These are phyloP conservation scores for Cutaneotrichosporon sp. DNA, from an alignment of 1,284 basidiomycete species.

Conservation along the genomic window DNA sequence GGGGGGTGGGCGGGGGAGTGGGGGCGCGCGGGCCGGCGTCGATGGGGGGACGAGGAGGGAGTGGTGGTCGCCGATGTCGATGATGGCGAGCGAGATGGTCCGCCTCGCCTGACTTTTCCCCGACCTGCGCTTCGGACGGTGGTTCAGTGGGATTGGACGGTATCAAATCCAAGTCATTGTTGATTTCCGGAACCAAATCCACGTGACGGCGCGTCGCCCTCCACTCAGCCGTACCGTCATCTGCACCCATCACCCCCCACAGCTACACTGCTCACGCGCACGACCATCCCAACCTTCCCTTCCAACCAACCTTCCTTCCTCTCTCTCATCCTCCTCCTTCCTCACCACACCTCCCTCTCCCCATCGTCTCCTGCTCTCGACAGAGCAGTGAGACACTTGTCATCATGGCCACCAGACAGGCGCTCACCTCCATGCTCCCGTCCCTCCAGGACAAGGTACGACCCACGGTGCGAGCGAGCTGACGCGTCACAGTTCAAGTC, in stretches of 20 bases:
- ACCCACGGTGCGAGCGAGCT: neutral
- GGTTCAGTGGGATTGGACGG: neutral
- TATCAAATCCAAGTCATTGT: constrained; percentile 5
- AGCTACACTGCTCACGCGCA: neutral
- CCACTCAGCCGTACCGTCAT: neutral
- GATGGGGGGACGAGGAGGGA: neutral
- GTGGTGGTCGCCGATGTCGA: neutral
- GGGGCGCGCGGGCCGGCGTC: too few species aligned
- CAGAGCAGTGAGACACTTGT: neutral
- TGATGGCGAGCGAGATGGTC: neutral
- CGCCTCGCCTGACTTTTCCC: constrained; percentile 7
- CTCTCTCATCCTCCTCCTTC: constrained; percentile 5
- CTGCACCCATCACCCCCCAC: neutral
- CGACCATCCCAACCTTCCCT: neutral
- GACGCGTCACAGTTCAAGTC: constrained; percentile 39
- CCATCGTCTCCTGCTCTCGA: neutral
- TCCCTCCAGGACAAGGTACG: constrained; percentile 26
- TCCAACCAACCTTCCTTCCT: neutral
- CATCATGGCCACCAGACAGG: constrained; percentile 18
- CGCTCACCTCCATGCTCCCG: constrained; percentile 22
- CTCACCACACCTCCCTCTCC: constrained; percentile 13
- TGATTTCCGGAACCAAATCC: neutral
- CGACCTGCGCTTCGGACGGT: too few species aligned
- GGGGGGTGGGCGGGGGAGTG: neutral
- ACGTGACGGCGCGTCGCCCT: neutral